These are phyloP conservation scores for Entomortierella parvispora DNA, from an alignment of 192 early-diverging fungal genomes.

Conservation along the genomic window DNA sequence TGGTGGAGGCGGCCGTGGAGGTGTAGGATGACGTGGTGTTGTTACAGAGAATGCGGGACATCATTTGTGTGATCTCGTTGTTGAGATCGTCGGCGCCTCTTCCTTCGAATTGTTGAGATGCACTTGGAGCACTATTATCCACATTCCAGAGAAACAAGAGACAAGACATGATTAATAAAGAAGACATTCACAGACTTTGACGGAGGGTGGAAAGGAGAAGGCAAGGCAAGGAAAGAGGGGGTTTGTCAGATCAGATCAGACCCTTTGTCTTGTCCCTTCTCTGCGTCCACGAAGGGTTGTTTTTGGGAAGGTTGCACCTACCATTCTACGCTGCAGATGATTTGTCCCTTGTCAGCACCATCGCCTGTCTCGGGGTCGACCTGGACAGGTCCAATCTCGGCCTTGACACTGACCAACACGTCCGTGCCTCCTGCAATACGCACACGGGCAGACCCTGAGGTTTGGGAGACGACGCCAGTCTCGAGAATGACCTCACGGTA, in stretches of 20 bases:
- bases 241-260: no score
- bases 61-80: slow-evolving; percentile 83
- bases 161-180: neutral
- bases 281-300: no score
- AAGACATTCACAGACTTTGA: neutral
- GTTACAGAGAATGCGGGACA: slow-evolving; percentile 81
- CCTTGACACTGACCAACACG: slow-evolving; percentile 95
- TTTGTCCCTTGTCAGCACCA: slow-evolving; percentile 69
- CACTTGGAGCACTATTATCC: slow-evolving; percentile 74
- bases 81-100: slow-evolving; percentile 85
- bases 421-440: slow-evolving; percentile 86
- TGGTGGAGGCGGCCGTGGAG: slow-evolving; percentile 15
- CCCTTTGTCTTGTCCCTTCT: no score
- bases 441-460: slow-evolving; percentile 88
- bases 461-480: slow-evolving; percentile 89
- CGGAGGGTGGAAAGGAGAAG: neutral
- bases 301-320: no score
- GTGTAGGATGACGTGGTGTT: slow-evolving; percentile 3
- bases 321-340: slow-evolving; percentile 95
- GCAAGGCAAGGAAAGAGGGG: no score
- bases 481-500: slow-evolving; percentile 84
- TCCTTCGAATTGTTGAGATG: slow-evolving; percentile 83
- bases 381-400: slow-evolving; percentile 81
- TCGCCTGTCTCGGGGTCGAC: slow-evolving; percentile 64
- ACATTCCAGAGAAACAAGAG: slow-evolving; percentile 1